Evolutionary conservation across 495 filamentous ascomycete genomes (phyloP), one percentile per base, ranked within the genome.

Genomic region (Aspergillus cristatus): DNA sequence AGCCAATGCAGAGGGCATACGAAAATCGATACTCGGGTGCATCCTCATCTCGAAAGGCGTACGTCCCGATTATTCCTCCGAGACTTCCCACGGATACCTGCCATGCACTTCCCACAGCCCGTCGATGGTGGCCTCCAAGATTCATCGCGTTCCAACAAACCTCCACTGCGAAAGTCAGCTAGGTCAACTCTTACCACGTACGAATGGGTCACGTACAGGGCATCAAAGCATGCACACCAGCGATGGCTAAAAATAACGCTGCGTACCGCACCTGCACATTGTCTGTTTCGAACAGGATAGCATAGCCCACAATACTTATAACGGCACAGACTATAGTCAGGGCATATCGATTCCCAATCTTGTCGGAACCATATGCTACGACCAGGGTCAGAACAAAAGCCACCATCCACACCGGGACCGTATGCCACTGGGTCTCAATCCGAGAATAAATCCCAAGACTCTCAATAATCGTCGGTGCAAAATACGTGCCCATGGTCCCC

Each of bases 161-260:
- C 6, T 55, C 47, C 12, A 48, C 47, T 7, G 59, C 46, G 7
- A 47, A 48, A 0, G 55, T 42, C 28, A 38, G 35, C 45, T 45
- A 10, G n/a, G n/a, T n/a, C n/a, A 60, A 51, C 15, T 43, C 44
- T 10, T 78, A 76, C 42, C 70, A 68, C 0, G 78, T 78, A 1
- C 80, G 68, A 16, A 51, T 43, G 78, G 79, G 45, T 75, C 78
- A 70, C 79, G 74, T 0, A 70, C 70, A 1, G 60, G 48, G 34
- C 34, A 40, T 40, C 6, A 30, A 6, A 34, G 13, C 17, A 7
- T 17, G 5, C 16, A 35, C n/a, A 7, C 62, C 62, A 47, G 57
- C 57, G 11, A 68, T 66, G 34, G 75, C 58, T n/a, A 85, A 53
- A 51, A 78, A 76, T 14, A 85, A 53, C n/a, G 70, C 77, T 0